phyloP scores from a whole-genome alignment of 2,329 filamentous ascomycete species.

The Fusarium transvaalense region DNA sequence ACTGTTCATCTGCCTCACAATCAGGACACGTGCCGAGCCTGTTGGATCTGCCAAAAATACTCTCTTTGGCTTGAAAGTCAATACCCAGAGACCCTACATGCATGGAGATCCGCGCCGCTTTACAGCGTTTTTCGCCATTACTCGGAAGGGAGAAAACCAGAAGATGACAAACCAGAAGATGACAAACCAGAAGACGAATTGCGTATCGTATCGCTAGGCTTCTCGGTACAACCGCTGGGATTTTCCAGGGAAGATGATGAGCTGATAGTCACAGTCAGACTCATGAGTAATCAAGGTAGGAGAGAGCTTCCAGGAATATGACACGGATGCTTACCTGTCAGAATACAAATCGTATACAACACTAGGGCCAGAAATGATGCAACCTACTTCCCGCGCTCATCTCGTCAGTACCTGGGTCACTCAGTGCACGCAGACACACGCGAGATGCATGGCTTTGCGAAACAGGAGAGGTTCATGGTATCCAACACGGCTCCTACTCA shows the following conservation, averaged over 20 bases:
- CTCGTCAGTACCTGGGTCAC: not conserved
- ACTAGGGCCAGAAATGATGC: not conserved
- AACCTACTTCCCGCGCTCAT: not conserved
- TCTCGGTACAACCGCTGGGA: not conserved
- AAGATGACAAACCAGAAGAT: no score
- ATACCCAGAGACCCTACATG: not conserved
- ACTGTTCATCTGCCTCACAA: not conserved
- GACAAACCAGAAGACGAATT: not conserved
- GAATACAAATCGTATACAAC: not conserved
- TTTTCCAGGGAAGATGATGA: not conserved
- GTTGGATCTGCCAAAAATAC: not conserved
- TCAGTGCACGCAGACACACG: not conserved
- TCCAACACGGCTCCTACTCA: not conserved
- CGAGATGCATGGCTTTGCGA: not conserved
- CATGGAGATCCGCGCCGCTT: not conserved
- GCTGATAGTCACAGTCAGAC: not conserved
- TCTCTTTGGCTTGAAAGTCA: not conserved
- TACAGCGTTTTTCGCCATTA: not conserved
- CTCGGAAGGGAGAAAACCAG: no score
- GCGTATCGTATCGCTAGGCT: not conserved
- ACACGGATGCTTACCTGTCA: not conserved
- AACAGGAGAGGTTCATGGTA: not conserved
- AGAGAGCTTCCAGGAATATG: fast-evolving
- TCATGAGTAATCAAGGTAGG: not conserved
- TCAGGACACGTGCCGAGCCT: not conserved